phyloP scores from a whole-genome alignment of 495 filamentous ascomycete genomes.

The Penicillium fimorum region DNA sequence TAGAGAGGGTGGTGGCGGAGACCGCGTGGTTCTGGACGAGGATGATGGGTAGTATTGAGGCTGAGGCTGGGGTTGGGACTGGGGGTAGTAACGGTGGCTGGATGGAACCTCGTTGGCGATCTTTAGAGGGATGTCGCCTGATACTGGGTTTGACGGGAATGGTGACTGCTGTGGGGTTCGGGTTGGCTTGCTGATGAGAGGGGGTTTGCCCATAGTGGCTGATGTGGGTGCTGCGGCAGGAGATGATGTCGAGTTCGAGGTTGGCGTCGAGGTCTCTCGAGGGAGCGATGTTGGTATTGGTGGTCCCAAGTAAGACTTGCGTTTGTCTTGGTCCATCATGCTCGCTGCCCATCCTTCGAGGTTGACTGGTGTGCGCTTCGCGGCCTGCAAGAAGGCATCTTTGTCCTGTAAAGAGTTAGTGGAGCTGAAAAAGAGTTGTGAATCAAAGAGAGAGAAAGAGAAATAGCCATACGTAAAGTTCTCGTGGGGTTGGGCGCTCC shows the following conservation, averaged over 20 bases:
- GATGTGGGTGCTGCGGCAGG: constrained; percentile 13
- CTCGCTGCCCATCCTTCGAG: constrained; percentile 85
- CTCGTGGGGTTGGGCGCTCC: constrained; percentile 83
- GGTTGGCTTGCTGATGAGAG: constrained; percentile 41
- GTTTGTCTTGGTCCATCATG: constrained; percentile 87
- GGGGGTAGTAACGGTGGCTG: constrained; percentile 25
- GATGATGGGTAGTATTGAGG: constrained; percentile 29
- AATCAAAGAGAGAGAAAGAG: background rate
- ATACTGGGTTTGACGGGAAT: constrained; percentile 54
- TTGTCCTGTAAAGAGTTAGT: constrained; percentile 59
- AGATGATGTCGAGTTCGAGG: constrained; percentile 20
- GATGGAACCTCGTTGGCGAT: constrained; percentile 44
- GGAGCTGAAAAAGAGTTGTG: background rate
- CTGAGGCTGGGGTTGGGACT: constrained; percentile 24
- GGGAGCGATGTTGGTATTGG: constrained; percentile 48
- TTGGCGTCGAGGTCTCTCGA: constrained; percentile 27
- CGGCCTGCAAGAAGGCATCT: constrained; percentile 89
- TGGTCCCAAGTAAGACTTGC: constrained; percentile 83
- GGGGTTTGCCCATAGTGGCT: constrained; percentile 26
- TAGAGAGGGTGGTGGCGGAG: constrained; percentile 37
- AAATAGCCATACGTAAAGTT: constrained; percentile 57
- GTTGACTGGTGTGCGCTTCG: constrained; percentile 90
- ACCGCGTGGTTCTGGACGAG: constrained; percentile 29
- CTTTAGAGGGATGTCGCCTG: constrained; percentile 65
- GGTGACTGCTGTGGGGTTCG: constrained; percentile 48